These are phyloP conservation scores for Linum trigynum DNA, from an alignment of 345 rosid genomes.

Conservation along the genomic window DNA sequence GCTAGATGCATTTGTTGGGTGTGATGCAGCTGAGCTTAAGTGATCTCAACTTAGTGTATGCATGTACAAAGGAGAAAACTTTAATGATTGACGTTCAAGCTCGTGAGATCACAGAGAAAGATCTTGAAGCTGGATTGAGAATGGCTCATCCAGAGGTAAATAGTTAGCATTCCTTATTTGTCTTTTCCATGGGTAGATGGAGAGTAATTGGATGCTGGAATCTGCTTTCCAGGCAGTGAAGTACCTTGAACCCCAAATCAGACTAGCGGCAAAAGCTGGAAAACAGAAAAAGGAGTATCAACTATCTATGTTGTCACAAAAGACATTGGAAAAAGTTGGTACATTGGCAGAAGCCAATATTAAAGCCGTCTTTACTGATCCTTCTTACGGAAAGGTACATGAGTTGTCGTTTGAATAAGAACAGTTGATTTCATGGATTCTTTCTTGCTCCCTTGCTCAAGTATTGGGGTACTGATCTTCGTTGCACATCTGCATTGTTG, in stretches of 20 bases:
- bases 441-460: not conserved
- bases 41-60: slow-evolving; percentile 87
- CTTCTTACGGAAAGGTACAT: slow-evolving; percentile 83
- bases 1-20: slow-evolving; percentile 18
- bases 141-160: slow-evolving; percentile 90
- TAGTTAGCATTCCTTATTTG: slow-evolving; percentile 12
- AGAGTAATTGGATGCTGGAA: slow-evolving; percentile 9
- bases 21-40: slow-evolving; percentile 71
- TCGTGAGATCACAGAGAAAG: slow-evolving; percentile 75
- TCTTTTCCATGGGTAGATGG: not conserved
- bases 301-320: slow-evolving; percentile 67
- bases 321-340: slow-evolving; percentile 55
- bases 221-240: slow-evolving; percentile 65
- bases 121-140: slow-evolving; percentile 79
- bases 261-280: slow-evolving; percentile 83
- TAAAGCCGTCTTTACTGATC: slow-evolving; percentile 70
- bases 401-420: slow-evolving; percentile 12
- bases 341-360: slow-evolving; percentile 57
- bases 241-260: slow-evolving; percentile 79
- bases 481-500: not conserved
- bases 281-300: slow-evolving; percentile 85
- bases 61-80: slow-evolving; percentile 89
- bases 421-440: slow-evolving; percentile 1
- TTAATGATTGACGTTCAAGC: slow-evolving; percentile 97
- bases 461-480: not conserved